Evolutionary conservation across 2,329 filamentous ascomycete species (phyloP).

Genomic region (Fusarium marasasianum): DNA sequence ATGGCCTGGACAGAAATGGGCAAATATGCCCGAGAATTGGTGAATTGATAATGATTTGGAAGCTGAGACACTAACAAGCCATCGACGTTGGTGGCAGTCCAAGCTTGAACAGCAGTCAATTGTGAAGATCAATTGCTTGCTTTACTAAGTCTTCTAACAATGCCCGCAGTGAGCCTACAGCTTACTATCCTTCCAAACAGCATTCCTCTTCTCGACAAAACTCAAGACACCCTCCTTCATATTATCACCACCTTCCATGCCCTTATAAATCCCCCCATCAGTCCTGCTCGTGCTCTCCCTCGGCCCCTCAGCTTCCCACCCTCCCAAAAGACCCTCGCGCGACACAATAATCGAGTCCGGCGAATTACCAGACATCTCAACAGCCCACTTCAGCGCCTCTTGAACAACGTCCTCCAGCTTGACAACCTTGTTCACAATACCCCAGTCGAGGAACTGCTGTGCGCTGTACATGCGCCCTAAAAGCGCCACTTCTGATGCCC

Average conservation of each 20-base stretch:
- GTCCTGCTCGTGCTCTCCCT: slow-evolving; percentile 69
- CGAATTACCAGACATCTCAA: slow-evolving; percentile 70
- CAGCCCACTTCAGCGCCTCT: slow-evolving; percentile 70
- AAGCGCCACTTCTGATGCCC: slow-evolving; percentile 77
- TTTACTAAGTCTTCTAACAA: background rate
- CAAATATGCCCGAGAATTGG: background rate
- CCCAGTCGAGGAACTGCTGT: slow-evolving; percentile 69
- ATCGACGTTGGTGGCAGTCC: slow-evolving; percentile 28
- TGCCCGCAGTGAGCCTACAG: slow-evolving; percentile 51
- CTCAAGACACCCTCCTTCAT: slow-evolving; percentile 77
- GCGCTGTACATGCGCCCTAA: slow-evolving; percentile 69
- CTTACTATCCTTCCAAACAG: slow-evolving; percentile 73
- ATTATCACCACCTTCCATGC: slow-evolving; percentile 74
- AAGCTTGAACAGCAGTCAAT: background rate
- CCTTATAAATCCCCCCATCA: slow-evolving; percentile 65
- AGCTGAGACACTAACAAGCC: slow-evolving; percentile 8
- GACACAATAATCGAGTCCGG: slow-evolving; percentile 82
- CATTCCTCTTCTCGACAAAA: slow-evolving; percentile 79
- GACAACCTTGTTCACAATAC: slow-evolving; percentile 72
- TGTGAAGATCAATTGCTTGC: background rate
- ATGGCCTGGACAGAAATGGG: background rate
- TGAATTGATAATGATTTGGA: background rate
- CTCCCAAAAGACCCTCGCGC: slow-evolving; percentile 74
- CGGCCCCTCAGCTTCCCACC: slow-evolving; percentile 75
- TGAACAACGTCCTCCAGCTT: slow-evolving; percentile 57